Base-by-base conservation (phyloP, 2,329 filamentous ascomycete species). In the Phyllosticta capitalensis region DNA sequence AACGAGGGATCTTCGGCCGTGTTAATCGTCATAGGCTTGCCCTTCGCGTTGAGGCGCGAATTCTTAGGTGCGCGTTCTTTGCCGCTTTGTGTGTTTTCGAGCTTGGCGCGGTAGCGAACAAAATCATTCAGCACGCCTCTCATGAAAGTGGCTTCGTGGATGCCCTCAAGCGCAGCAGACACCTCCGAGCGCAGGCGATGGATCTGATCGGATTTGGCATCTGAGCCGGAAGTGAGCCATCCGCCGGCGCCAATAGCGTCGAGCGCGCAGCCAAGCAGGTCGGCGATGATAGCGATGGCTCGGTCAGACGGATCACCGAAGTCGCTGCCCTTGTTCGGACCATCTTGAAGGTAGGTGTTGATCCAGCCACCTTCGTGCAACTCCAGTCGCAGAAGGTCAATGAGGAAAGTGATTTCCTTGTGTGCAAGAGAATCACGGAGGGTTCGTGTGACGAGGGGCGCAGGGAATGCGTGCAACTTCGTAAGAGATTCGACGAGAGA, bases 331-430 rank as follows among this genome's bases (percentile, higher is more conserved):
- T 60, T 56, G 28, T 78, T 74, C 56, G 76, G 72, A 17, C 80
- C 79, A 10, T 75, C 72, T 65, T 88, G 86, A 45, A 88, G 74
- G 70, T 91, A 90, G 21, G 83, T 79, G 19, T 84, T 82, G 0
- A 87, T 90, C 89, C 89, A 92, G 30, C 86, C 85, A 60, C 88
- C 88, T 64, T 85, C 83, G 56, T 85, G 83, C 52, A 92, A 79
- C 73, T 92, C 87, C 63, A 87, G 79, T 59, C 88, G 84, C 28
- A 92, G 78, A 5, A 91, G 78, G 64, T 87, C 82, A 65, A 92
- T 86, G 57, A 92, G 79, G 38, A 85, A 84, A 10, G 90, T 76
- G 22, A 88, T 83, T 65, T 92, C 86, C 63, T 86, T 81, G 2
- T 83, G 84, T 54, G 81, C 79, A 61, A 90, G 82, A 26, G 80